Base-by-base conservation (phyloP, 306 rosid genomes). In the Crataegus laevigata region DNA sequence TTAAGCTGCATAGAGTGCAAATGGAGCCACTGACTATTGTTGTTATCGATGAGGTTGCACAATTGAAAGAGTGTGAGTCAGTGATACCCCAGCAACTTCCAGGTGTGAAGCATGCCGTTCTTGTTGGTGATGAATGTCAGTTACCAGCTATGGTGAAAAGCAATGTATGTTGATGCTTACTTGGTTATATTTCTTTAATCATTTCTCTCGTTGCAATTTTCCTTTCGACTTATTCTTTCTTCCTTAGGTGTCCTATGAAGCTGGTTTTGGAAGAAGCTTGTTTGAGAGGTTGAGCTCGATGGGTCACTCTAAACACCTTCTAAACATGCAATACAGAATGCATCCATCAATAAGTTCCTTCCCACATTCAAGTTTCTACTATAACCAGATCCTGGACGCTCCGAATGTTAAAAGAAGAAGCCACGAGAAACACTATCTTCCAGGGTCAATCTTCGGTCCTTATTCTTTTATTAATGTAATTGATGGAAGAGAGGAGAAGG, bases 41-140 rank as follows among this genome's bases (percentile, higher is more conserved):
- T 66, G 85, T 89, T 32, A 83, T 89, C 47, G 97, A 89, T 71
- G 97, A 91, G 79, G 97, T 93, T 45, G 93, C 97, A 11, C 96
- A 89, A 21, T 40, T 91, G 71, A 88, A 79, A 67, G 97, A 89
- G 83, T 84, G 96, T 6, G 97, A 91, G 76, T 91, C 97, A 47
- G 4, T 76, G 15, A 91, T 91, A 60, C 91, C 97, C 45, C 64
- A 89, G 1, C 96, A 77, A 45, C 85, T 89, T 82, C 87, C 80
- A 0, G 75, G 77, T 50, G 36, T 89, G 45, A 72, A 69, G 54
- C 93, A 87, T 77, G 91, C 75, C 6, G 68, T 91, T 73, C 90
- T 91, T 71, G 80, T 89, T 25, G 96, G 96, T 21, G 97, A 92
- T 77, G 96, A 88, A 76, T 12, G 74, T 59, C 97, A 91, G 78